These are phyloP conservation scores for Rosa lucieae DNA, from an alignment of 306 rosid species.

Conservation along the genomic window DNA sequence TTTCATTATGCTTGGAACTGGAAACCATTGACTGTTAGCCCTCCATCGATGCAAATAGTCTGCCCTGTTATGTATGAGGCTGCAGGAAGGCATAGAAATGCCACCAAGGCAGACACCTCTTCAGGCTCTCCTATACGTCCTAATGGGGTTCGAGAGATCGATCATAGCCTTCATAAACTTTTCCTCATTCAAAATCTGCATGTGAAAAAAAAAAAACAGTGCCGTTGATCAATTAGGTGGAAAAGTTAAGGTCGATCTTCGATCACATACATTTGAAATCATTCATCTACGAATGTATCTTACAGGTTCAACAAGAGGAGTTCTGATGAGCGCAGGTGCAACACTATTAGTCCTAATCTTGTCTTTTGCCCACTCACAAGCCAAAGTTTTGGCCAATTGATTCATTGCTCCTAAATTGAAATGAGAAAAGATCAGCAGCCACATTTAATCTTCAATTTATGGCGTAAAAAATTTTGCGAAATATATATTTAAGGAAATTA, in stretches of 20 bases:
- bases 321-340: conserved; percentile 49
- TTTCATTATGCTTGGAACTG: background rate
- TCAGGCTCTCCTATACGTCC: no score
- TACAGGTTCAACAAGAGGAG: conserved; percentile 27
- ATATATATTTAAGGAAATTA: no score
- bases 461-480: no score
- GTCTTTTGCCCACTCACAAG: conserved; percentile 68
- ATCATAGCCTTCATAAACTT: background rate
- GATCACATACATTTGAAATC: background rate
- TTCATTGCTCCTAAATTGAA: conserved; percentile 47
- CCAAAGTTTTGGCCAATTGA: conserved; percentile 44
- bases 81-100: no score
- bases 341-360: conserved; percentile 51
- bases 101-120: no score
- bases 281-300: background rate
- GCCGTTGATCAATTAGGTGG: no score
- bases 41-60: conserved; percentile 24
- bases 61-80: conserved; percentile 34
- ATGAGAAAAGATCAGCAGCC: background rate
- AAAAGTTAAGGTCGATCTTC: no score
- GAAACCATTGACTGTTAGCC: conserved; percentile 32
- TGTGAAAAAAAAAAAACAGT: background rate
- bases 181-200: conserved; percentile 24
- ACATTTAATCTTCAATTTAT: background rate
- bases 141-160: background rate